Base-by-base conservation (phyloP, 257 asterid genomes). In the Craterostigma plantagineum region DNA sequence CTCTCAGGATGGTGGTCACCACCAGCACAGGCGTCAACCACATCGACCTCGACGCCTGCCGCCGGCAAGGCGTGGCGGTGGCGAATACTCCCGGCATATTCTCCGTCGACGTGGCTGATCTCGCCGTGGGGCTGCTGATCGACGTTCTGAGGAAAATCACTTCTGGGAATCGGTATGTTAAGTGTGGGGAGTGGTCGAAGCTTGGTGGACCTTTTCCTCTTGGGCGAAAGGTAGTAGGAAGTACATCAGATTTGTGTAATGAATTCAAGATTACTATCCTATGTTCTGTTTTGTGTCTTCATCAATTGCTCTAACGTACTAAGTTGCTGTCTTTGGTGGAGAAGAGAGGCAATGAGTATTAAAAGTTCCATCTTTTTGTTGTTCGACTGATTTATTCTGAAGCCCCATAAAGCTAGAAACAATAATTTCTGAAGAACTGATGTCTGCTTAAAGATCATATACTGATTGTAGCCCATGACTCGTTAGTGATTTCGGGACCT, bases 21-120 rank as follows among this genome's bases (percentile, higher is more conserved):
- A 38, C 70, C 50, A 77, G 85, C 63, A 69, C 78, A 34, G 96
- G 96, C 38, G 15, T 72, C 23, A 14, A 84, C 59, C 74, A 74
- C 53, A 63, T 84, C 4, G 92, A 84, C 46, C 65, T 80, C 2
- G 12, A 9, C 1, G 85, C 72, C 67, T 80, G 93, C 52, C 85
- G 85, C 62, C n/a, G 66, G 56, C 71, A 72, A 10, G 73, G 77
- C 50, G 51, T 84, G 34, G 38, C 71, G 7, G 59, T 76, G 36
- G 72, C 87, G 12, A 49, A 64, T 45, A 68, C 81, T 0, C 16
- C 61, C 14, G 13, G 53, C 12, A 30, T 70, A 0, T 70, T 60
- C 50, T 74, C 78, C 41, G 62, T 52, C 0, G 84, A 77, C 33
- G 76, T 60, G 16, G 84, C 91, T 4, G 81, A 77, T 47, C 44